phyloP scores from a whole-genome alignment of 2,329 filamentous ascomycete genomes.

The Fusarium decemcellulare region DNA sequence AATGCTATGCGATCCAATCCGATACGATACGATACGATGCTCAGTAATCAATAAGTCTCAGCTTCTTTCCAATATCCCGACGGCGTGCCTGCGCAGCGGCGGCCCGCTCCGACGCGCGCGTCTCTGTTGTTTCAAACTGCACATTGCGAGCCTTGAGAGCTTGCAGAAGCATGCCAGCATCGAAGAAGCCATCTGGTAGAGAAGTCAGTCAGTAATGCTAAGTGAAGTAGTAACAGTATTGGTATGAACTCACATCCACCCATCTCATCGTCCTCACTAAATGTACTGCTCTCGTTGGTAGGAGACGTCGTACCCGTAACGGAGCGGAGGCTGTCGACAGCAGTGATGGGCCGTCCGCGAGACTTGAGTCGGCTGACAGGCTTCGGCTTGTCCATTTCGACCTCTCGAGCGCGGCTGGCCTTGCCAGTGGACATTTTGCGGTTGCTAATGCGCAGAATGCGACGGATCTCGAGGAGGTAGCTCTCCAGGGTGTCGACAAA shows the following conservation, averaged over 20 bases:
- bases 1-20: constrained; percentile 32
- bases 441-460: constrained; percentile 80
- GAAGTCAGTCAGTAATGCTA: constrained; percentile 45
- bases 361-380: constrained; percentile 72
- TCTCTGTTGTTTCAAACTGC: constrained; percentile 65
- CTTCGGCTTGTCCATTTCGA: constrained; percentile 59
- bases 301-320: constrained; percentile 69
- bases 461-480: constrained; percentile 91
- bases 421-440: constrained; percentile 59
- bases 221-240: background rate
- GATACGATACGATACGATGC: constrained; percentile 27
- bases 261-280: constrained; percentile 89
- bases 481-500: constrained; percentile 92
- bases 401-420: constrained; percentile 68
- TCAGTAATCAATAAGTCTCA: constrained; percentile 79
- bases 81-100: constrained; percentile 71
- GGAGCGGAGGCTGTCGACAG: constrained; percentile 61
- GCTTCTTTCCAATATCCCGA: constrained; percentile 81
- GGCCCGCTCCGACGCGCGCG: constrained; percentile 71
- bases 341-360: constrained; percentile 79
- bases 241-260: constrained; percentile 84
- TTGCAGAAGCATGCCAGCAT: constrained; percentile 93
- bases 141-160: constrained; percentile 82
- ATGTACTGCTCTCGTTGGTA: constrained; percentile 77
- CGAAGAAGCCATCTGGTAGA: constrained; percentile 92